Evolutionary conservation across 768 basidiomycete genomes (phyloP).

Genomic region (Lyophyllum semitale): DNA sequence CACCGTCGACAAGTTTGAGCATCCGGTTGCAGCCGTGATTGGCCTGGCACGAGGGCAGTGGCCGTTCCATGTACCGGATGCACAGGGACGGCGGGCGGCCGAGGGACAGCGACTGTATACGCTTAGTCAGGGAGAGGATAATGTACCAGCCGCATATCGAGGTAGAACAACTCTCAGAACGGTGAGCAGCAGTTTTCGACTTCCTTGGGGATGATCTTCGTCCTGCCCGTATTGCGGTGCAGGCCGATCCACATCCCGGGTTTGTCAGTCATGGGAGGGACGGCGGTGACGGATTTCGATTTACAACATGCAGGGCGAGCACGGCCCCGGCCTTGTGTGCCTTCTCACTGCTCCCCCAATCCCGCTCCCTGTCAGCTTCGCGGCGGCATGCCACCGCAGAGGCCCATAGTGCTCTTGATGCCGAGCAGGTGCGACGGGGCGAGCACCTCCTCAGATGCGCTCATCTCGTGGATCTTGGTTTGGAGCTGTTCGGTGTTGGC

Average conservation of each 20-base stretch:
- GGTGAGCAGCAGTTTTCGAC: slow-evolving; percentile 67
- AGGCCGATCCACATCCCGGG: slow-evolving; percentile 29
- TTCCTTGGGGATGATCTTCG: slow-evolving; percentile 73
- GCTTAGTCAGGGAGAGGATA: not conserved
- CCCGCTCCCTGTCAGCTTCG: not conserved
- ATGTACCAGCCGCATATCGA: slow-evolving; percentile 67
- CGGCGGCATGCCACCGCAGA: slow-evolving; percentile 51
- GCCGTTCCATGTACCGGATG: slow-evolving; percentile 62
- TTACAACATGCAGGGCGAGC: slow-evolving; percentile 32
- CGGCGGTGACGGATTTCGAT: slow-evolving; percentile 63
- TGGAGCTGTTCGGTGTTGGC: slow-evolving; percentile 70
- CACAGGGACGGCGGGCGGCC: slow-evolving; percentile 73
- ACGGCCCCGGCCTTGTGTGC: not conserved
- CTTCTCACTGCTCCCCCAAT: no score
- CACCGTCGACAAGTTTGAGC: no score
- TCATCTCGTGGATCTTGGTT: slow-evolving; percentile 59
- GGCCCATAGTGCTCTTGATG: slow-evolving; percentile 69
- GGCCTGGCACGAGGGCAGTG: slow-evolving; percentile 45
- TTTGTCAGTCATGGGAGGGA: slow-evolving; percentile 2
- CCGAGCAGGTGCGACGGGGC: slow-evolving; percentile 60
- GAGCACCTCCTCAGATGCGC: slow-evolving; percentile 63
- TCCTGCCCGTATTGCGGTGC: slow-evolving; percentile 61
- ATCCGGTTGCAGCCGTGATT: slow-evolving; percentile 37
- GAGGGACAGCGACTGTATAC: slow-evolving; percentile 61
- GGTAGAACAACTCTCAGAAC: slow-evolving; percentile 74